These are phyloP conservation scores for Aspergillus hiratsukae DNA, from an alignment of 2,329 filamentous ascomycete genomes.

Conservation along the genomic window DNA sequence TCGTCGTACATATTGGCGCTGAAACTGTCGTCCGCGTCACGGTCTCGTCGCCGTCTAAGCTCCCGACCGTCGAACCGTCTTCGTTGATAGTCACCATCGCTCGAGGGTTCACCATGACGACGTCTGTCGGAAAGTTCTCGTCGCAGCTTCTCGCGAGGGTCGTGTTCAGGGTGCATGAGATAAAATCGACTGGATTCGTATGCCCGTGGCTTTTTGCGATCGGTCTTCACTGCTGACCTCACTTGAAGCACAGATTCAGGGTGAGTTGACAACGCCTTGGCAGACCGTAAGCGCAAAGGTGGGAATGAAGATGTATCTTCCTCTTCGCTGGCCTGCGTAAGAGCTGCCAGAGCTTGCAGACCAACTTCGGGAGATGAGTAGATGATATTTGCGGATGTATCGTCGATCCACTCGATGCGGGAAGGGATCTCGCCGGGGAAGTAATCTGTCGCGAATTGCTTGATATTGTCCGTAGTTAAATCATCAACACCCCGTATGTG, in stretches of 20 bases:
- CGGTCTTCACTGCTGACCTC: slow-evolving; percentile 67
- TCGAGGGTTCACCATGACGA: slow-evolving; percentile 31
- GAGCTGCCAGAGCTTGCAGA: slow-evolving; percentile 48
- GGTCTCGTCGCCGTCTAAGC: slow-evolving; percentile 37
- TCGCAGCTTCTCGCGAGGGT: slow-evolving; percentile 68
- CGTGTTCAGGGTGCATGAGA: slow-evolving; percentile 82
- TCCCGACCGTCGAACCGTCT: slow-evolving; percentile 61
- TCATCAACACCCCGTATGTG: slow-evolving; percentile 79
- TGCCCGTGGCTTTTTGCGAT: slow-evolving; percentile 76
- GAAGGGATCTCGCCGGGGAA: slow-evolving; percentile 54
- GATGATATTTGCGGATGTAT: slow-evolving; percentile 80
- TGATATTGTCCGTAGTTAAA: slow-evolving; percentile 74
- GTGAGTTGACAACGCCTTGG: slow-evolving; percentile 64
- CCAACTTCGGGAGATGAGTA: slow-evolving; percentile 59
- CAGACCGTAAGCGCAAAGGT: slow-evolving; percentile 60
- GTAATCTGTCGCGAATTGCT: slow-evolving; percentile 67
- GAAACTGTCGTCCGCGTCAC: slow-evolving; percentile 56
- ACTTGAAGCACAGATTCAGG: slow-evolving; percentile 67
- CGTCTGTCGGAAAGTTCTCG: slow-evolving; percentile 48
- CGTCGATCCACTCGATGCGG: slow-evolving; percentile 90
- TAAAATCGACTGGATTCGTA: slow-evolving; percentile 85
- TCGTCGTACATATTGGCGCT: slow-evolving; percentile 83
- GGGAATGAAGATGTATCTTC: slow-evolving; percentile 48
- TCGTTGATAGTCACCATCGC: slow-evolving; percentile 42
- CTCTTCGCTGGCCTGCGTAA: slow-evolving; percentile 39